phyloP scores from a whole-genome alignment of 345 rosid genomes.

The Lagerstroemia speciosa region DNA sequence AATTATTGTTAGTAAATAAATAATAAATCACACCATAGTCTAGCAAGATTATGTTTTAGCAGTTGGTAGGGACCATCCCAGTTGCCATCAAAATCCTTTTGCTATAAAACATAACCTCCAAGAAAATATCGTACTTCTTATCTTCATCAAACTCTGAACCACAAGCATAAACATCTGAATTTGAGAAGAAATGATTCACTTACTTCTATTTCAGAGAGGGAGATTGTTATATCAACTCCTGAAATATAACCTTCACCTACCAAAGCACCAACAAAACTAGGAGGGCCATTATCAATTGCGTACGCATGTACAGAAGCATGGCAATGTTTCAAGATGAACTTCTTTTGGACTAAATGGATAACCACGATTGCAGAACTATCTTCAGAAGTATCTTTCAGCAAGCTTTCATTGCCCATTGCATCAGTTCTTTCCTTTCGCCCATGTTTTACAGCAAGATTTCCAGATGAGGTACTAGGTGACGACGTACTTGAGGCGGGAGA shows the following conservation, averaged over 20 bases:
- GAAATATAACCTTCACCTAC: conserved; percentile 58
- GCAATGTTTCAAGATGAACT: conserved; percentile 56
- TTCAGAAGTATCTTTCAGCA: conserved; percentile 19
- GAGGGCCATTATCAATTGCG: conserved; percentile 28
- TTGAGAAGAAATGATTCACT: conserved; percentile 9
- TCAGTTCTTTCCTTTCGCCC: conserved; percentile 26
- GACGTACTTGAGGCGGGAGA: conserved; percentile 30
- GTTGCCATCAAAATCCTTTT: neutral
- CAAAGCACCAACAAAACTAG: conserved; percentile 40
- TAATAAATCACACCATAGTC: neutral
- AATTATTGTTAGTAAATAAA: neutral
- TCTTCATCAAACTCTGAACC: neutral
- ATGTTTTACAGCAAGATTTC: conserved; percentile 26
- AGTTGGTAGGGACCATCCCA: neutral
- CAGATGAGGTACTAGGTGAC: conserved; percentile 8
- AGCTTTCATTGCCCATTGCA: conserved; percentile 31
- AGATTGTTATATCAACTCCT: conserved; percentile 59
- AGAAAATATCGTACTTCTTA: neutral
- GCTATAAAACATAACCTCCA: neutral
- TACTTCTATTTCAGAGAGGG: conserved; percentile 73
- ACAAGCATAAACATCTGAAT: conserved; percentile 9
- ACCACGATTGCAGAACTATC: conserved; percentile 19
- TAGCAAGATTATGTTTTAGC: neutral
- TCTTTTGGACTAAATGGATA: conserved; percentile 29
- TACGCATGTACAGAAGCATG: conserved; percentile 40